These are phyloP conservation scores for Didymella arachidicola DNA, from an alignment of 2,329 filamentous ascomycete species.

Conservation along the genomic window DNA sequence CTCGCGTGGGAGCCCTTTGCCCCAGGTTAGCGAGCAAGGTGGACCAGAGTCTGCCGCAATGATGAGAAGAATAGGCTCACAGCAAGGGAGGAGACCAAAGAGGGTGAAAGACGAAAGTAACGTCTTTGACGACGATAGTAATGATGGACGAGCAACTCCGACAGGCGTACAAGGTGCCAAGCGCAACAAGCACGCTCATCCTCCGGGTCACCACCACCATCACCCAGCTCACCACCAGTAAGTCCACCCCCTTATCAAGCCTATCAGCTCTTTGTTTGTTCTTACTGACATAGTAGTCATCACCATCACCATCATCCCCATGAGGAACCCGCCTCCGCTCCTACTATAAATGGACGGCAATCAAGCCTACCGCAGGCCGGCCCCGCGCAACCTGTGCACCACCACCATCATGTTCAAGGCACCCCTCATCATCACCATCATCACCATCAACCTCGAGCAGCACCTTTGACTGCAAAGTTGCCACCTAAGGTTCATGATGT, in stretches of 20 bases:
- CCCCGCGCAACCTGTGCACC: slow-evolving; percentile 40
- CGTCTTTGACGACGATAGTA: slow-evolving; percentile 70
- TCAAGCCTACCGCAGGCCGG: slow-evolving; percentile 44
- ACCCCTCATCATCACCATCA: slow-evolving; percentile 46
- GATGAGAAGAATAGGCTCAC: slow-evolving; percentile 49
- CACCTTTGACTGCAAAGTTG: slow-evolving; percentile 59
- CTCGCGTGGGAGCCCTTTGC: slow-evolving; percentile 60
- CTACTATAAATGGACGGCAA: slow-evolving; percentile 35
- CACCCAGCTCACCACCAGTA: slow-evolving; percentile 61
- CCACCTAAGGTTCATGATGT: slow-evolving; percentile 67
- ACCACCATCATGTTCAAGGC: slow-evolving; percentile 52
- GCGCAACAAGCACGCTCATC: slow-evolving; percentile 59
- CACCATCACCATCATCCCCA: slow-evolving; percentile 66
- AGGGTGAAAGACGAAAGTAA: slow-evolving; percentile 80
- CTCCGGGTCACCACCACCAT: slow-evolving; percentile 67
- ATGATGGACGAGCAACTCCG: slow-evolving; percentile 68
- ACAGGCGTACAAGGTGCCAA: slow-evolving; percentile 72
- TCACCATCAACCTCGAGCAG: slow-evolving; percentile 39
- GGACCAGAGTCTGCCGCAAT: slow-evolving; percentile 43
- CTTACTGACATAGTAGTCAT: slow-evolving; percentile 62
- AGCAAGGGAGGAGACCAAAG: slow-evolving; percentile 53
- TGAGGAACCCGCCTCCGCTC: slow-evolving; percentile 48
- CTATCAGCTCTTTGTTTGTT: slow-evolving; percentile 3
- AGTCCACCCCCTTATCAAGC: slow-evolving; percentile 32
- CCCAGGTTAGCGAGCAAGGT: slow-evolving; percentile 39